Conservation (phyloP, 495 filamentous ascomycete species). For the Delitschia confertaspora region DNA sequence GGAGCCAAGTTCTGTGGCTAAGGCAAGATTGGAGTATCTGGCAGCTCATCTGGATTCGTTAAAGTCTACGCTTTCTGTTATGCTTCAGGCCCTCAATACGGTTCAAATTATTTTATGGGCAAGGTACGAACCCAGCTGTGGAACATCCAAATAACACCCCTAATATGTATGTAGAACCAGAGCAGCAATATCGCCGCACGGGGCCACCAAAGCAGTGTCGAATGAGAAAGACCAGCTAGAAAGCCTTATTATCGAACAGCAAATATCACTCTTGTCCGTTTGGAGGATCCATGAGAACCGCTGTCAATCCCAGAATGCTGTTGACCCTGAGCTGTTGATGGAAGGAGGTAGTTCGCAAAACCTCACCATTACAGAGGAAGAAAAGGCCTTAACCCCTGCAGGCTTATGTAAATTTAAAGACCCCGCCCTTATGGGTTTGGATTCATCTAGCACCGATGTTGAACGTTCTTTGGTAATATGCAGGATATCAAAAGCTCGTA, state of each 20-base stretch:
- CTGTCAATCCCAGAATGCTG: slow-evolving; percentile 1
- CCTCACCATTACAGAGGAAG: slow-evolving; percentile 3
- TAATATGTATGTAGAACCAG: slow-evolving; percentile 3
- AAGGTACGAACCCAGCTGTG: slow-evolving; percentile 6
- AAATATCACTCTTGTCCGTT: slow-evolving; percentile 12
- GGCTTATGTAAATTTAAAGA: slow-evolving; percentile 20
- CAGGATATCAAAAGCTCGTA: slow-evolving; percentile 4
- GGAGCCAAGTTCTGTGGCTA: neutral
- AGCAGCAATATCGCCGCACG: slow-evolving; percentile 16
- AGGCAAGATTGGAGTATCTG: slow-evolving; percentile 20
- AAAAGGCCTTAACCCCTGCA: neutral
- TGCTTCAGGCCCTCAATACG: slow-evolving; percentile 21
- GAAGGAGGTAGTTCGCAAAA: slow-evolving; percentile 10
- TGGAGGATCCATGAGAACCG: slow-evolving; percentile 6
- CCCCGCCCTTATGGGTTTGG: slow-evolving; percentile 2
- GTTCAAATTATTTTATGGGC: slow-evolving; percentile 21
- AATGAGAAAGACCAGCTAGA: slow-evolving; percentile 24
- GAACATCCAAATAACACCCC: too few species aligned
- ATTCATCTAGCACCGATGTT: neutral
- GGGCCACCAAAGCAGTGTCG: slow-evolving; percentile 5
- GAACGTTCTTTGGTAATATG: slow-evolving; percentile 13
- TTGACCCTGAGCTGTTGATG: neutral
- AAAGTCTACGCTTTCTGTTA: slow-evolving; percentile 17
- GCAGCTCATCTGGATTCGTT: slow-evolving; percentile 17
- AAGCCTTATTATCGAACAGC: slow-evolving; percentile 25